These are phyloP conservation scores for Starmera quercuum DNA, from an alignment of 805 yeast species.

Conservation along the genomic window DNA sequence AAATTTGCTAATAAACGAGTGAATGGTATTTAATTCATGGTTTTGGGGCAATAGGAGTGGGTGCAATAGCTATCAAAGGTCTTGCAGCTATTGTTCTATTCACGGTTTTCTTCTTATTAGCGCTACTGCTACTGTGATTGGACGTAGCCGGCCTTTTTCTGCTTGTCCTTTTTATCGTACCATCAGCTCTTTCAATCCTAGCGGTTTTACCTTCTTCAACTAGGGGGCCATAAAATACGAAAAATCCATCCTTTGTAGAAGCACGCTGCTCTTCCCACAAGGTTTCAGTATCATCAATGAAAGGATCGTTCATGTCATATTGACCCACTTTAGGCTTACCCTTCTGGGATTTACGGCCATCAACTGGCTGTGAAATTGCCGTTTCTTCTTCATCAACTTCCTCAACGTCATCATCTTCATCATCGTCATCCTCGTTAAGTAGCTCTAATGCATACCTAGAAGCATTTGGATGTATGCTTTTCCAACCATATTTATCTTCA, in stretches of 20 bases:
- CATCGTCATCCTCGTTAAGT: conserved; percentile 48
- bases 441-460: conserved; percentile 46
- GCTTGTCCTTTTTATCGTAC: conserved; percentile 31
- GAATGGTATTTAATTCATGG: not conserved
- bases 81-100: not conserved
- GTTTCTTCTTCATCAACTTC: conserved; percentile 26
- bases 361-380: conserved; percentile 26
- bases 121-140: not conserved
- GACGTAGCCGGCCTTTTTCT: conserved; percentile 20
- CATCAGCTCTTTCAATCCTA: conserved; percentile 38
- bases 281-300: conserved; percentile 90
- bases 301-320: conserved; percentile 90
- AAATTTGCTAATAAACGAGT: not conserved
- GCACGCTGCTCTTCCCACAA: conserved; percentile 91
- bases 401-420: conserved; percentile 28
- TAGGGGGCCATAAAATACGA: conserved; percentile 89
- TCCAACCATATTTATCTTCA: conserved; percentile 82
- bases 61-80: not conserved
- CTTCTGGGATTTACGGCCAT: conserved; percentile 35
- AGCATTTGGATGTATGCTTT: conserved; percentile 58
- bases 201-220: conserved; percentile 51
- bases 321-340: conserved; percentile 77
- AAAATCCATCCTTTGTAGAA: conserved; percentile 90
- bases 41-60: conserved; percentile 1
- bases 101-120: conserved; percentile 1